A percentile compares a stretch with the other conserved stretches of the same genome.
phyloP scores from a whole-genome alignment of 1,284 basidiomycete species.

The Boletus semigastroideus region DNA sequence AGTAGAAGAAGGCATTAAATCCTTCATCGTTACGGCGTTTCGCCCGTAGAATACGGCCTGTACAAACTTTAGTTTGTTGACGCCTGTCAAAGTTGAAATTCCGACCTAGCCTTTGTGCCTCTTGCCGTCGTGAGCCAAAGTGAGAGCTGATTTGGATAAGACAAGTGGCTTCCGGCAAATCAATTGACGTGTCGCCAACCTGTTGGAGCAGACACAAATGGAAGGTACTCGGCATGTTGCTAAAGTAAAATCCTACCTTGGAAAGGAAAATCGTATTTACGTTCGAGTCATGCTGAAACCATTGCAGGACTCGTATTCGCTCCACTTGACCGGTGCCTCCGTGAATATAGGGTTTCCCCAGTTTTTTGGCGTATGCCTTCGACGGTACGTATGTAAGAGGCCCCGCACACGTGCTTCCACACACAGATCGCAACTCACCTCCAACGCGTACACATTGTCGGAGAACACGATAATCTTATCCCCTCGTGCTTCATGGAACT shows the following conservation, averaged over 20 bases:
- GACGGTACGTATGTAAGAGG: background rate
- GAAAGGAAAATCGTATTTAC: constrained; percentile 99
- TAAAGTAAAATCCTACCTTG: constrained; percentile 56
- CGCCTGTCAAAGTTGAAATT: constrained; percentile 16
- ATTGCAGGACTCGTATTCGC: constrained; percentile 91
- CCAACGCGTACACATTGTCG: constrained; percentile 96
- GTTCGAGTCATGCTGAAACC: constrained; percentile 94
- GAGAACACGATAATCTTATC: constrained; percentile 99
- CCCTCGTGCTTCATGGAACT: constrained; percentile 96
- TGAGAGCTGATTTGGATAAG: constrained; percentile 99
- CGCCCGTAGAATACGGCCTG: constrained; percentile 92
- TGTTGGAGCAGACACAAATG: constrained; percentile 34
- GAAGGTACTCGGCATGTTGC: constrained; percentile 8
- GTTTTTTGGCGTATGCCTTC: constrained; percentile 91
- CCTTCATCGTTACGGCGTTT: constrained; percentile 99
- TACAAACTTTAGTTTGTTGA: constrained; percentile 11
- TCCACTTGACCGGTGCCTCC: constrained; percentile 96
- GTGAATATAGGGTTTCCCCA: constrained; percentile 95
- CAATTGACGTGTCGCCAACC: constrained; percentile 99
- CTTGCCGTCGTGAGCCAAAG: constrained; percentile 97
- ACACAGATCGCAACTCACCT: constrained; percentile 53
- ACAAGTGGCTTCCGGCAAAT: constrained; percentile 98
- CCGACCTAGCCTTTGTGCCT: constrained; percentile 91
- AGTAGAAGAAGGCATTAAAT: constrained; percentile 99
- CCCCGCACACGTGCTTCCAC: too few species aligned